phyloP scores from a whole-genome alignment of 2,329 filamentous ascomycete species.

The Verruconis gallopava region DNA sequence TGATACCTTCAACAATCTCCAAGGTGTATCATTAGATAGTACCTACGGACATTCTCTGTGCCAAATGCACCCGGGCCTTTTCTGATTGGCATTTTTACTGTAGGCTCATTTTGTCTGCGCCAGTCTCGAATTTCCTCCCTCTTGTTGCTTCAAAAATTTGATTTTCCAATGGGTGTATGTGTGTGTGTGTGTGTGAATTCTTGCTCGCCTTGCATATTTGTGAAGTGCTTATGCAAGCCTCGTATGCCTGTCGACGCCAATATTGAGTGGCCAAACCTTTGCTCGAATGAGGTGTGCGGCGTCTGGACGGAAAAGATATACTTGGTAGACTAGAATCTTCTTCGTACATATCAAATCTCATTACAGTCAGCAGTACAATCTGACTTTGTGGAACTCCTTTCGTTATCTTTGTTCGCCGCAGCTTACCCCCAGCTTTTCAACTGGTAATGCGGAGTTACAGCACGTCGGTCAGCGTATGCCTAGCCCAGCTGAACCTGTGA shows the following conservation, averaged over 20 bases:
- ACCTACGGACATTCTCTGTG: slow-evolving; percentile 87
- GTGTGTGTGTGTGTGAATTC: neutral
- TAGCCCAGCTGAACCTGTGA: neutral
- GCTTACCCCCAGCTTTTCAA: no score
- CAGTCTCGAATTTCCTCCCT: neutral
- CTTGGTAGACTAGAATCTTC: neutral
- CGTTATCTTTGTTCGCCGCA: neutral
- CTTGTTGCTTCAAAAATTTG: neutral
- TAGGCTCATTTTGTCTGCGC: no score
- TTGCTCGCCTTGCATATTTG: neutral
- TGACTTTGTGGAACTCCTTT: no score
- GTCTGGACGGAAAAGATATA: neutral
- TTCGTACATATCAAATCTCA: neutral
- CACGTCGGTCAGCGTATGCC: slow-evolving; percentile 5
- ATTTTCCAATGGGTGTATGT: neutral
- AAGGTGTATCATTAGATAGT: slow-evolving; percentile 96
- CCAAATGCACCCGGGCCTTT: no score
- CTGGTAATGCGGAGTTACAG: neutral
- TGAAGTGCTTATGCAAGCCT: no score
- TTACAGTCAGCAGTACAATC: no score
- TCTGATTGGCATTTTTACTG: no score
- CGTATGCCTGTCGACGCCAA: no score
- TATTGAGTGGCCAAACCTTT: neutral
- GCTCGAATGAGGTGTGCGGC: neutral
- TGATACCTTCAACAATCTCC: slow-evolving; percentile 64